phyloP scores from a whole-genome alignment of 1,284 basidiomycete species.

The Paramarasmius palmivorus region DNA sequence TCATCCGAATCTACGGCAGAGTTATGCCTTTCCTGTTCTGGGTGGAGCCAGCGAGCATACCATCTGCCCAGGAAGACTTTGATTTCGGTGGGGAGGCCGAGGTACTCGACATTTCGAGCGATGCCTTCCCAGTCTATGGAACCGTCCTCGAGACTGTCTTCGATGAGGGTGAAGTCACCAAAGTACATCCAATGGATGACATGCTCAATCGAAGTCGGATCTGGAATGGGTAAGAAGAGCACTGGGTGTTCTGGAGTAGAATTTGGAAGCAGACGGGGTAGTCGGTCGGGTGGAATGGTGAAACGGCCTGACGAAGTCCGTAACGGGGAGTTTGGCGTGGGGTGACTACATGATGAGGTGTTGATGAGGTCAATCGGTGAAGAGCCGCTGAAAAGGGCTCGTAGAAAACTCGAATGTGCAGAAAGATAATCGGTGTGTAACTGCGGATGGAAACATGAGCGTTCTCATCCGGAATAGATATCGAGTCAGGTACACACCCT shows the following conservation, averaged over 20 bases:
- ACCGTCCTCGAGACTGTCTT: conserved; percentile 58
- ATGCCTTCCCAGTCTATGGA: conserved; percentile 74
- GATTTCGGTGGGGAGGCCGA: conserved; percentile 67
- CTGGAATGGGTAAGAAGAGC: conserved; percentile 75
- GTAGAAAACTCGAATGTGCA: conserved; percentile 70
- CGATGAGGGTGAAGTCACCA: conserved; percentile 59
- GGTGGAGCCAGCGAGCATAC: conserved; percentile 57
- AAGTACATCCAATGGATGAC: conserved; percentile 82
- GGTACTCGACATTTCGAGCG: conserved; percentile 80
- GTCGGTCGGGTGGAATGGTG: conserved; percentile 45
- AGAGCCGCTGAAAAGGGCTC: conserved; percentile 65
- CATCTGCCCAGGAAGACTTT: conserved; percentile 67
- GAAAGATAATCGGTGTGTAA: conserved; percentile 73
- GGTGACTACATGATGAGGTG: conserved; percentile 24
- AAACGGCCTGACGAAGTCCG: conserved; percentile 29
- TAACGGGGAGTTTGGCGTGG: conserved; percentile 27
- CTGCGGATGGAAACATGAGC: conserved; percentile 35
- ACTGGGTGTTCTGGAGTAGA: conserved; percentile 59
- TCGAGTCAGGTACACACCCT: conserved; percentile 43
- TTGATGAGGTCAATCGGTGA: conserved; percentile 60
- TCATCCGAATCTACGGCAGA: conserved; percentile 22
- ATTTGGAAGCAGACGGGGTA: conserved; percentile 67
- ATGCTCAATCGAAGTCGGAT: conserved; percentile 68
- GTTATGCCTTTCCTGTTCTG: conserved; percentile 25
- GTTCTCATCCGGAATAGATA: conserved; percentile 4